Percentiles rank a stretch among this genome's conserved stretches.
phyloP scores from a whole-genome alignment of 495 filamentous ascomycete species.

The Daldinia caldariorum region DNA sequence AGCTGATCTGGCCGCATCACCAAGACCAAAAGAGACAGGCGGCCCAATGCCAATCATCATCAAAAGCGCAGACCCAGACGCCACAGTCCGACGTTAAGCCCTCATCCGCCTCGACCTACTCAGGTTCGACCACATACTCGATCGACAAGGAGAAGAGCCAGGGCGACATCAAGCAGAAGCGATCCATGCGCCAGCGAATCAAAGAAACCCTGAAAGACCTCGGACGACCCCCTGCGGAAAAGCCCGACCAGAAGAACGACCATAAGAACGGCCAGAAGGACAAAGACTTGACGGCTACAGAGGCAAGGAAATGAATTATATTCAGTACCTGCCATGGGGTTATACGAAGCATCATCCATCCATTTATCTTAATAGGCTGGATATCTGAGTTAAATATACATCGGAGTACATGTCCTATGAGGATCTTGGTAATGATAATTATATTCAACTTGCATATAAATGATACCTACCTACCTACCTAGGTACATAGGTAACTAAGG shows the following conservation, averaged over 20 bases:
- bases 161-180: constrained; percentile 25
- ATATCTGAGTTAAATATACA: neutral
- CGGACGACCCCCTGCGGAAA: constrained; percentile 16
- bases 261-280: constrained; percentile 15
- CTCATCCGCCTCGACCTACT: constrained; percentile 40
- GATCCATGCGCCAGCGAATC: constrained; percentile 35
- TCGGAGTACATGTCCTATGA: neutral
- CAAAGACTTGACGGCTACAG: constrained; percentile 5
- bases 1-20: constrained; percentile 34
- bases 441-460: neutral
- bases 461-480: neutral
- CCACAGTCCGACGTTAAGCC: constrained; percentile 21
- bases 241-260: constrained; percentile 18
- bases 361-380: neutral
- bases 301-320: constrained; percentile 12
- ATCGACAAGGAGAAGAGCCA: constrained; percentile 34
- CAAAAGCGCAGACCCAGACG: constrained; percentile 6
- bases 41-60: constrained; percentile 1
- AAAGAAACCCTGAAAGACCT: constrained; percentile 29
- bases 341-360: neutral
- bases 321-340: neutral
- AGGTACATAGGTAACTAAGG: neutral
- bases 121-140: constrained; percentile 38
- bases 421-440: neutral
- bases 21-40: constrained; percentile 38